Evolutionary conservation across 1,284 basidiomycete genomes (phyloP), one percentile per base, ranked within the genome.

Genomic region (Ustilago shanxiensis): DNA sequence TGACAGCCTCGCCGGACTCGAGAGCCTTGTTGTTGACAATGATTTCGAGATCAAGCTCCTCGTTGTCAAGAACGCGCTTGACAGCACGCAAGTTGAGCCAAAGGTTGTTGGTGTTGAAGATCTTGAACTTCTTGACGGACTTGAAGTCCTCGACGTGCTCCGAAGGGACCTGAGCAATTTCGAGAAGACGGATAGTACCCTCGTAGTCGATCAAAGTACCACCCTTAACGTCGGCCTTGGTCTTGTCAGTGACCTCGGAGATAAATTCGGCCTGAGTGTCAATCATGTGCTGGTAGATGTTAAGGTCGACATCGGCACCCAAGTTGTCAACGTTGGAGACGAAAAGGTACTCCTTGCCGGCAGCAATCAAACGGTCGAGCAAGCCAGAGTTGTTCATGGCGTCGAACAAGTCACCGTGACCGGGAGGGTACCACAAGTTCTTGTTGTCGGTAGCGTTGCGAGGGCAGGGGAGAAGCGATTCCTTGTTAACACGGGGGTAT

Each of bases 201-300:
- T 99, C 93, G 87, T 98, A 98, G 87, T 98, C 94, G 85, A 98
- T 95, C 51, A 86, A 60, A 5, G 97, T 99, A 88, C 97, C 97
- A 90, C 97, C 97, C 91, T 99, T 99, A 88, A 99, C 92, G 87
- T 99, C 96, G 68, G 97, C 97, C 90, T 99, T 99, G 86, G 97
- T 99, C 91, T 99, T 99, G 90, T 99, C 95, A 5, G 97, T 99
- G 77, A 99, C 95, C 70, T 86, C 86, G 11, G 84, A 86, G 66
- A 86, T 86, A 71, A 86, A 86, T 69, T 86, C 86, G 66, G 86
- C 82, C 72, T 86, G 83, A 18, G 83, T 80, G 70, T 86, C 85
- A 54, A 86, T 83, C 86, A 86, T 86, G 79, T 86, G 85, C 88
- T 99, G 96, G 66, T 56, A 75, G 64, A 76, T 87, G 83, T 83